A percentile compares a stretch with the other conserved stretches of the same genome.
phyloP scores from a whole-genome alignment of 2,329 filamentous ascomycete species.

The Stagonosporopsis cucurbitacearum region DNA sequence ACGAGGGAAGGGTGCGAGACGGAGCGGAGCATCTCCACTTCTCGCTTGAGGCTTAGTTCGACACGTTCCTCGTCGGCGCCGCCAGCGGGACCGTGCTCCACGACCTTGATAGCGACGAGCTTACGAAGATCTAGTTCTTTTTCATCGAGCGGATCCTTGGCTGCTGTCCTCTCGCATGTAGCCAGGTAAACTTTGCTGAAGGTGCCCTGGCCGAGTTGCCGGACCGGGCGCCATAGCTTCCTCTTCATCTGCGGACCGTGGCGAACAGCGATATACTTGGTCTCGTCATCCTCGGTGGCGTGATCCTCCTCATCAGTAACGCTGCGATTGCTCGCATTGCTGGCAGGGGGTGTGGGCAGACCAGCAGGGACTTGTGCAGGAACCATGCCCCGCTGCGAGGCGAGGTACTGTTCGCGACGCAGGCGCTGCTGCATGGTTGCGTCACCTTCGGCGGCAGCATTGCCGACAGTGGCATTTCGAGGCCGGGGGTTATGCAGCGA shows the following conservation, averaged over 20 bases:
- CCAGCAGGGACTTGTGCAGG: constrained; percentile 54
- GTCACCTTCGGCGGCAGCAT: constrained; percentile 50
- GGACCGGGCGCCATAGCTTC: constrained; percentile 81
- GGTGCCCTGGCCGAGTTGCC: constrained; percentile 86
- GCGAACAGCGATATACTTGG: constrained; percentile 55
- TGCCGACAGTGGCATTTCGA: constrained; percentile 73
- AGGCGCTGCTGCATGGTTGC: constrained; percentile 61
- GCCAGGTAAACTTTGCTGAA: constrained; percentile 95
- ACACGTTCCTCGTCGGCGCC: constrained; percentile 92
- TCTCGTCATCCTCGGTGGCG: constrained; percentile 51
- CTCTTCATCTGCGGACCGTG: constrained; percentile 70
- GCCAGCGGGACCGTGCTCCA: constrained; percentile 91
- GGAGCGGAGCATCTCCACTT: constrained; percentile 89
- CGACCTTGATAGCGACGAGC: constrained; percentile 92
- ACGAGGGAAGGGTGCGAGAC: constrained; percentile 90
- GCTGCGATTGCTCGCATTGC: constrained; percentile 66
- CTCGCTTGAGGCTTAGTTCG: constrained; percentile 90
- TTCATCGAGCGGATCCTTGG: constrained; percentile 54
- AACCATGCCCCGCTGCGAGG: constrained; percentile 76
- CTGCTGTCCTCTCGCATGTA: constrained; percentile 70
- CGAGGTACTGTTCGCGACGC: constrained; percentile 82
- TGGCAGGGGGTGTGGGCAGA: constrained; percentile 78
- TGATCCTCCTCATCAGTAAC: constrained; percentile 62
- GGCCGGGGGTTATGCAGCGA: constrained; percentile 68
- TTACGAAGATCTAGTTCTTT: constrained; percentile 70